Evolutionary conservation across 192 early-diverging fungal genomes (phyloP), one percentile per base, ranked within the genome.

Genomic region (Coemansia sp.): DNA sequence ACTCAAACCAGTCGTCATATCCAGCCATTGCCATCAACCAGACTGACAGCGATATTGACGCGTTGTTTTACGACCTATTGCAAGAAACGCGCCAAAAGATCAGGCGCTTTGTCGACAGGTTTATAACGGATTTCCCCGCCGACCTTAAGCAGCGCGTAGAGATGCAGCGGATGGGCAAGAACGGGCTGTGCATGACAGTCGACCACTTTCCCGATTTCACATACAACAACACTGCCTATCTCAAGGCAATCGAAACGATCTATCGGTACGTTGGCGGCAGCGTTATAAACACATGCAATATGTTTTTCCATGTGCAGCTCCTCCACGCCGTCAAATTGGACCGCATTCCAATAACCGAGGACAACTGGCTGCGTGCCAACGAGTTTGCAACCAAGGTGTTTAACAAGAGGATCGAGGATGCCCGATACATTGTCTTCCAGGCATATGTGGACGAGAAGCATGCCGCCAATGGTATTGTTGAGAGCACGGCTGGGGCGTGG

Each of bases 91-190:
- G 73, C 10, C 60, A 32, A 20, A 72, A 72, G 41, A 60, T 70
- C n/a, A 60, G 73, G 47, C 65, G 62, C 29, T 76, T 81, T 46
- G 78, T 81, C 3, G 36, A 43, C 11, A 57, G 43, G 51, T 81
- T 72, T 56, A 62, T 81, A 12, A 38, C 22, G 15, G 62, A 65
- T 14, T 69, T 66, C 32, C 70, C 78, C 5, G 43, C 22, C 17
- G 78, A 81, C 20, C 72, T 81, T 15, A 70, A 76, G 70, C 66
- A 73, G 59, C 78, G 78, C 32, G 73, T 81, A 36, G 62, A 65
- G 25, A 46, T 66, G 14, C 63, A 62, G 24, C 45, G 45, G 24
- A 29, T 42, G 0, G 73, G 70, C 15, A 72, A 66, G n/a, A 63
- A 66, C 42, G 78, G 65, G 0, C 59, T 81, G 49, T 81, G 73